These are phyloP conservation scores for Astrephomene gubernaculifera DNA, from an alignment of 139 green algal genomes.

Conservation along the genomic window DNA sequence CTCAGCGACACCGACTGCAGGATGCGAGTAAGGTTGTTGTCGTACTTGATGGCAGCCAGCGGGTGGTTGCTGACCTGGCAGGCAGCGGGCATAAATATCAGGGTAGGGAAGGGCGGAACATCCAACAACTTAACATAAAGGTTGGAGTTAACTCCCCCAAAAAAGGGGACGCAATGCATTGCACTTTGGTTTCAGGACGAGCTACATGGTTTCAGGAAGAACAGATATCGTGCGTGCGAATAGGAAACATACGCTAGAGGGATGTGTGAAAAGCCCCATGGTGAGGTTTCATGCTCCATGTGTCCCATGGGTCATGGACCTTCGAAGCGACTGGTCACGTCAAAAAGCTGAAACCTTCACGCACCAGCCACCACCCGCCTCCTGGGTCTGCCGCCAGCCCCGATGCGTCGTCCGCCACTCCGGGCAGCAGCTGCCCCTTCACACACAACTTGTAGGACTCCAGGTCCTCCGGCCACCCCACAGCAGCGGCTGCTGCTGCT, in stretches of 20 bases:
- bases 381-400: not conserved
- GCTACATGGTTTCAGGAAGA: not conserved
- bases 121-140: not conserved
- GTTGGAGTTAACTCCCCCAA: too few species aligned
- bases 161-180: too few species aligned
- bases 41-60: not conserved
- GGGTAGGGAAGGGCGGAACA: not conserved
- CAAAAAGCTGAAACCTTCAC: not conserved
- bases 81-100: not conserved
- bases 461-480: not conserved
- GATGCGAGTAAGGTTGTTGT: not conserved
- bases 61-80: slow-evolving; percentile 16
- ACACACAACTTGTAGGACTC: not conserved
- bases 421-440: not conserved
- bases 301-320: too few species aligned
- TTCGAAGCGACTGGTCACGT: not conserved
- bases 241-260: too few species aligned
- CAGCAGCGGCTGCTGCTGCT: not conserved
- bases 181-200: not conserved
- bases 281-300: not conserved
- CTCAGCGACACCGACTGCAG: not conserved
- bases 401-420: slow-evolving; percentile 12
- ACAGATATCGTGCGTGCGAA: not conserved
- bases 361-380: slow-evolving; percentile 25
- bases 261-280: too few species aligned